Percentiles rank a stretch among this genome's conserved stretches.
phyloP scores from a whole-genome alignment of 352 stramenopile species.

The Globisporangium rhizosaccharum region DNA sequence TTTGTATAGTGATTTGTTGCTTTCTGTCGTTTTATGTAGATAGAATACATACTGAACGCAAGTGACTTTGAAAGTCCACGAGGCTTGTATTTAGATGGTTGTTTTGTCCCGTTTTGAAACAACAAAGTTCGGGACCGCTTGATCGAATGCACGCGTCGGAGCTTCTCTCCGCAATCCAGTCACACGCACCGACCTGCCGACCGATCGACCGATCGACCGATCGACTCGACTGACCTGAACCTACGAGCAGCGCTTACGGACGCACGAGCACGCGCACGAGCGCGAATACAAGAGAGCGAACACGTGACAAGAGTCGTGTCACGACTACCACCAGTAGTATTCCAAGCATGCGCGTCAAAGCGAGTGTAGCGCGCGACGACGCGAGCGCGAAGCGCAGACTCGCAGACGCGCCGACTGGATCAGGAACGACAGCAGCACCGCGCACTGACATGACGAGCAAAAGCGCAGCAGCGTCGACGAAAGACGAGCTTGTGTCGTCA shows the following conservation, averaged over 20 bases:
- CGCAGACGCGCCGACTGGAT: slow-evolving; percentile 2
- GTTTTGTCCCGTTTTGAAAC: not conserved
- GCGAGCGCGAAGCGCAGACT: slow-evolving; percentile 10
- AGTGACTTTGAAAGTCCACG: not conserved
- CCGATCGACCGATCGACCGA: not conserved
- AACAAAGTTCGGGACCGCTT: too few species aligned
- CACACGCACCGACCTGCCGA: not conserved
- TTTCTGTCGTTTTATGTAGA: not conserved
- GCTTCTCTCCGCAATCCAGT: not conserved
- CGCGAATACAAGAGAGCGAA: not conserved
- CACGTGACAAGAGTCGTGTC: not conserved
- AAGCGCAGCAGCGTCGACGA: not conserved
- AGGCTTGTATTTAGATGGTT: not conserved
- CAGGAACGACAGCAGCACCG: not conserved
- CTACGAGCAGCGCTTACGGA: not conserved
- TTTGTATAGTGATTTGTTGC: not conserved
- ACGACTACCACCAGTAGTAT: not conserved
- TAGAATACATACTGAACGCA: not conserved
- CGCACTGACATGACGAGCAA: not conserved
- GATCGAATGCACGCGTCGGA: not conserved
- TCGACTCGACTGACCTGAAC: not conserved
- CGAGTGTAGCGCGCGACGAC: slow-evolving; percentile 4
- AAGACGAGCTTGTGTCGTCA: slow-evolving; percentile 6
- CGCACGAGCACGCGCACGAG: not conserved
- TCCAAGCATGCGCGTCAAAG: slow-evolving; percentile 10